Evolutionary conservation across 23 red algal genomes (phyloP), one percentile per base, ranked within the genome.

Genomic region (Chondrus crispus): DNA sequence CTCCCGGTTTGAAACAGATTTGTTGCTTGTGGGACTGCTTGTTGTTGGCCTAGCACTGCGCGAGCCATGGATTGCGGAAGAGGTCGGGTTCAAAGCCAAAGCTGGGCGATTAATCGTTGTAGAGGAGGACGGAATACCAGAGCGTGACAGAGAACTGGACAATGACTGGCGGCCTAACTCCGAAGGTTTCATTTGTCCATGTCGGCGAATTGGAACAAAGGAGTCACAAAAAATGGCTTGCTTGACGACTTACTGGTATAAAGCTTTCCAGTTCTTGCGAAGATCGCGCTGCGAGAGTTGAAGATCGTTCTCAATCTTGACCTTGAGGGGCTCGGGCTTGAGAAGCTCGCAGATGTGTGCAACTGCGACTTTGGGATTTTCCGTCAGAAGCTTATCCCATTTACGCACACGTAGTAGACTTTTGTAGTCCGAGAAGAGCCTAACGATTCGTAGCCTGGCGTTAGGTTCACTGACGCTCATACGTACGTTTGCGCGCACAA

Each of bases 271-370:
- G 26, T 76, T 22, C 71, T 76, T 76, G 22, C 44, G 35, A 4
- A 76, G 71, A 22, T 26, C 28, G 26, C 24, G n/a, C 19, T 76
- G 35, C 5, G 38, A 42, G 39, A 7, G 38, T 47, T 76, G 30
- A 24, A 76, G 71, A 39, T 76, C 71, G 43, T 76, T 76, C 71
- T 76, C 71, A 39, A 76, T 39, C 43, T 47, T 42, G 43, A 24
- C 28, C 26, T 39, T 6, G 28, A 76, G 28, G 30, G 71, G 38
- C 22, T 42, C 4, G 43, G 71, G 71, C 71, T 76, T 76, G 24
- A 76, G 8, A 76, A 76, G 28, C 7, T 76, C 43, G 71, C 28
- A 76, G 4, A 76, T 76, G 28, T 76, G 71, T 6, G 5, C 28
- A 47, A 47, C 7, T 45, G 71, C 6, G 5, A 76, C 38, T 39